Evolutionary conservation across 495 filamentous ascomycete species (phyloP), one percentile per base, ranked within the genome.

Genomic region (Hypomontagnella monticulosa): DNA sequence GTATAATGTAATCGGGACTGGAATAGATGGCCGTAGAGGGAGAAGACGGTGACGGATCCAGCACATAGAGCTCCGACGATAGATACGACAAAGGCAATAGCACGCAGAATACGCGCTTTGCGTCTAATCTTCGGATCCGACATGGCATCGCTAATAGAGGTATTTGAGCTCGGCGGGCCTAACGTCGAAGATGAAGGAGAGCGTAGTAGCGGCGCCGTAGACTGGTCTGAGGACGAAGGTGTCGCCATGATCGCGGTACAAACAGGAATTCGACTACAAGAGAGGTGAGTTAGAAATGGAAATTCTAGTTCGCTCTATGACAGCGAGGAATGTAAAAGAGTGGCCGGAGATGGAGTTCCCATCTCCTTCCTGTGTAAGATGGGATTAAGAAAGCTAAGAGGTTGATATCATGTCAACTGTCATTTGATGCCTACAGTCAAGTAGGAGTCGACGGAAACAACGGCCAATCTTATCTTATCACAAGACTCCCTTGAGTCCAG

Each of bases 1-100:
- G 87, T 89, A 71, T 97, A 99, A 65, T 84, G 88, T 54, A 99
- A 82, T 52, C 88, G 85, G 41, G 88, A 87, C 68, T 96, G 89
- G 75, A 99, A 90, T 40, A 94, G 80, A 57, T 91, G 93, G 3
- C 89, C 94, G 76, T 97, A 99, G 36, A 99, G 84, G 3, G 91
- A 95, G 81, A 92, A 98, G 15, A 92, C 87, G 4, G 91, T 91
- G 58, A 97, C 88, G 56, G 89, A 93, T 52, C 93, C 92, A 10
- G 90, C 93, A 58, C 89, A 93, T 15, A 97, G 83, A 33, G 85
- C 80, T 15, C 76, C 73, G 23, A 81, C 38, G 14, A 83, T 66
- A 19, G 82, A 74, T 9, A 76, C 62, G 34, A 73, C 43, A 63
- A 83, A 78, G 38, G 81, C 76, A 37, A 81, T 16, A 48, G 48